Evolutionary conservation across 225 moss, liverwort and hornwort genomes (phyloP).

Genomic region (Straminergon stramineum): DNA sequence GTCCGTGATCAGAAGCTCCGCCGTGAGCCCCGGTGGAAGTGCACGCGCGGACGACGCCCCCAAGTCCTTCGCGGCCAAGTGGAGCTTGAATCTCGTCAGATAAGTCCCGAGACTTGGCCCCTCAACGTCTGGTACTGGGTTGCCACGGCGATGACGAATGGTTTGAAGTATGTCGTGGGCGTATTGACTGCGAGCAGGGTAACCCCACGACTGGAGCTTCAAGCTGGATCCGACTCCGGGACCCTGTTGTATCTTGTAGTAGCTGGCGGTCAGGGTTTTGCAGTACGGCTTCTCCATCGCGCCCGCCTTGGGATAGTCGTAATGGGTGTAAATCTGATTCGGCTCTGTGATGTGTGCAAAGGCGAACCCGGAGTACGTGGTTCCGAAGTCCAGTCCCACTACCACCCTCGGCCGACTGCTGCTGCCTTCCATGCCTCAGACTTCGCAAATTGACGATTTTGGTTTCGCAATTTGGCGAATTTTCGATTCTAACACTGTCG

Average conservation of each 20-base stretch:
- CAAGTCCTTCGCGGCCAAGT: slow-evolving; percentile 5
- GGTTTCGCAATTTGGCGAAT: neutral
- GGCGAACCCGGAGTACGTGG: slow-evolving; percentile 36
- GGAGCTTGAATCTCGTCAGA: slow-evolving; percentile 33
- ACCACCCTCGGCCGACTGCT: neutral
- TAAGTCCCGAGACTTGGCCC: neutral
- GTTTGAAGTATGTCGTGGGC: neutral
- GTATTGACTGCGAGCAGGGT: slow-evolving; percentile 12
- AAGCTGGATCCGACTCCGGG: neutral
- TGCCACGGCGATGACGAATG: neutral
- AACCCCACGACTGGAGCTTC: slow-evolving; percentile 35
- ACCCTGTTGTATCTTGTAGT: neutral
- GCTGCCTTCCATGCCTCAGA: neutral
- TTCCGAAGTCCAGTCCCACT: slow-evolving; percentile 46
- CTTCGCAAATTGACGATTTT: neutral
- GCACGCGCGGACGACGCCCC: neutral
- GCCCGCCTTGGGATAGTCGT: neutral
- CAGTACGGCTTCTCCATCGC: slow-evolving; percentile 10
- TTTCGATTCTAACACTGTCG: neutral
- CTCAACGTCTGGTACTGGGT: neutral
- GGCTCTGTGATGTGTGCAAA: slow-evolving; percentile 26
- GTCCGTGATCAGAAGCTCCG: slow-evolving; percentile 27
- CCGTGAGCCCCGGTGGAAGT: slow-evolving; percentile 26
- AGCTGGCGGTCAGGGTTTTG: slow-evolving; percentile 10
- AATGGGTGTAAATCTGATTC: neutral